These are phyloP conservation scores for Blastobotrys attinorum DNA, from an alignment of 805 yeast species.

Conservation along the genomic window DNA sequence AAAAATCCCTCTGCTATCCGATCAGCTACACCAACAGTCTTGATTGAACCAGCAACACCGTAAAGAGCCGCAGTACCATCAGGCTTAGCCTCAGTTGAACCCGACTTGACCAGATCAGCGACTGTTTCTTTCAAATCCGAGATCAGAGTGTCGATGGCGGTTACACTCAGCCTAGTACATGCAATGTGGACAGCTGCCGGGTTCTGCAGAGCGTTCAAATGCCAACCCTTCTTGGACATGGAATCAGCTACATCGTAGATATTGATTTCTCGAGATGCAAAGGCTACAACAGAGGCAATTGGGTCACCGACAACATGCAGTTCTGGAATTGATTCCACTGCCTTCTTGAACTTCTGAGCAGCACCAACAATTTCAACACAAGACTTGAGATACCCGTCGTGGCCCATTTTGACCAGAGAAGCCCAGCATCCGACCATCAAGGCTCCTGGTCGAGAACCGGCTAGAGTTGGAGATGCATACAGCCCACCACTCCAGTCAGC, in stretches of 20 bases:
- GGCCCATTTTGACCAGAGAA: conserved; percentile 74
- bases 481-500: conserved; percentile 92
- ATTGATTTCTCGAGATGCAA: conserved; percentile 53
- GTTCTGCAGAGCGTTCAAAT: conserved; percentile 72
- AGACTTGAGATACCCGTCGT: conserved; percentile 65
- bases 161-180: conserved; percentile 61
- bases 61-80: conserved; percentile 77
- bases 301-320: conserved; percentile 82
- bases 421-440: conserved; percentile 99
- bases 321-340: conserved; percentile 43
- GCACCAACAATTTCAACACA: conserved; percentile 62
- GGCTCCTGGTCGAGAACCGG: conserved; percentile 97
- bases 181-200: conserved; percentile 94
- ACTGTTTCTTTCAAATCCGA: conserved; percentile 42
- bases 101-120: conserved; percentile 31
- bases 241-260: conserved; percentile 75
- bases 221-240: conserved; percentile 73
- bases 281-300: conserved; percentile 69
- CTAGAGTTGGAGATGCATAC: conserved; percentile 93
- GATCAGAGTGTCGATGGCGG: conserved; percentile 53
- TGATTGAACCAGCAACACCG: conserved; percentile 91
- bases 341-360: conserved; percentile 47
- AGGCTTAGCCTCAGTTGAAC: conserved; percentile 19
- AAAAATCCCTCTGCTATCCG: conserved; percentile 70
- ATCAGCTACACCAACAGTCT: conserved; percentile 78